Evolutionary conservation across 225 moss, liverwort and hornwort genomes (phyloP).

Genomic region (Physcomitrellopsis africana): DNA sequence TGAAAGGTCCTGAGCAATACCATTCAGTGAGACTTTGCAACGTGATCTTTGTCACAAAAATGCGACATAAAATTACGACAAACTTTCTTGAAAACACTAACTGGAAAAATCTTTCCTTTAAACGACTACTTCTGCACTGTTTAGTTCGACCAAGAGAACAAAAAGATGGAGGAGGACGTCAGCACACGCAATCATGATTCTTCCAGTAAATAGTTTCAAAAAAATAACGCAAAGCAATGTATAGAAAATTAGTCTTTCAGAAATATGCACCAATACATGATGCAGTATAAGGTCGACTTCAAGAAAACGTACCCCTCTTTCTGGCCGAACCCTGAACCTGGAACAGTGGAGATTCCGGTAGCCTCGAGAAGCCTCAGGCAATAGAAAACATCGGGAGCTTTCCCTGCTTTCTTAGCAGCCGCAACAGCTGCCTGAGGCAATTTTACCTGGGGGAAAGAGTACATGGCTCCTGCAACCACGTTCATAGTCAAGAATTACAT

Average conservation of each 20-base stretch:
- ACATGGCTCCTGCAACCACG: conserved; percentile 80
- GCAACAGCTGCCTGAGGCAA: conserved; percentile 68
- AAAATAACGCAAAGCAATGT: too few species aligned
- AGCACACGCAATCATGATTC: neutral
- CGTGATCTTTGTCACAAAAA: neutral
- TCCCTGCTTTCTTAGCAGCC: conserved; percentile 76
- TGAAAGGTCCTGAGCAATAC: conserved; percentile 73
- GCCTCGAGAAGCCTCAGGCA: conserved; percentile 80
- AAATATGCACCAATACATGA: too few species aligned
- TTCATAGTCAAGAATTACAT: neutral
- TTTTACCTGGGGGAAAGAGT: conserved; percentile 82
- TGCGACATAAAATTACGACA: neutral
- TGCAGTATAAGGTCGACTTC: too few species aligned
- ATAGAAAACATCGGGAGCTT: conserved; percentile 83
- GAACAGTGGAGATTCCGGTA: conserved; percentile 93
- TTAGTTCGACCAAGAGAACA: too few species aligned
- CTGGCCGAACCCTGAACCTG: conserved; percentile 95
- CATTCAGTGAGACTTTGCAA: conserved; percentile 19
- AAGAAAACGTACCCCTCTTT: conserved; percentile 71
- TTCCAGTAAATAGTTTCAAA: neutral
- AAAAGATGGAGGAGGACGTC: too few species aligned
- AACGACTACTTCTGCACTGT: neutral
- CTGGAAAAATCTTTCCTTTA: neutral
- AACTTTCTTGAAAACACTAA: neutral
- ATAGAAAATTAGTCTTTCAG: too few species aligned